Percentiles rank a stretch among this genome's conserved stretches.
These are phyloP conservation scores for Pseudocercospora musae DNA, from an alignment of 2,329 filamentous ascomycete species.

Conservation along the genomic window DNA sequence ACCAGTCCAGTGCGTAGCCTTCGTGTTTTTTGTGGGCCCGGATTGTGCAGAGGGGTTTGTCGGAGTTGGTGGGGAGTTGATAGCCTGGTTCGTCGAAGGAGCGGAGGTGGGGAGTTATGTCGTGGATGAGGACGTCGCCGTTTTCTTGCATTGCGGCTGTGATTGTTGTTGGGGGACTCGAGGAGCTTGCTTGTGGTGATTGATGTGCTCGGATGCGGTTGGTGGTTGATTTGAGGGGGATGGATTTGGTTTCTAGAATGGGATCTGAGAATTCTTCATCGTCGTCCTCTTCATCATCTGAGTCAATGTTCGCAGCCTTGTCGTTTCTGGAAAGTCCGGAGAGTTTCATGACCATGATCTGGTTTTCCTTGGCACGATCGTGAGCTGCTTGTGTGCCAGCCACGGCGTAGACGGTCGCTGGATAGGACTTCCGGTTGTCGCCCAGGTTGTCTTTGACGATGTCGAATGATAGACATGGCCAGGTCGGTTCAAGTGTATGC, in stretches of 20 bases:
- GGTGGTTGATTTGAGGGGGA: slow-evolving; percentile 81
- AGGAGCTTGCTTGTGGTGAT: slow-evolving; percentile 66
- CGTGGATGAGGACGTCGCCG: slow-evolving; percentile 83
- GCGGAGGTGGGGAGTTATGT: slow-evolving; percentile 82
- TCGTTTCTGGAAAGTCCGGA: slow-evolving; percentile 89
- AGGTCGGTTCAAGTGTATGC: slow-evolving; percentile 87
- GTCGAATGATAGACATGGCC: slow-evolving; percentile 96
- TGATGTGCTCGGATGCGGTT: slow-evolving; percentile 92
- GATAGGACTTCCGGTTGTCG: slow-evolving; percentile 87
- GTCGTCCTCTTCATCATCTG: slow-evolving; percentile 66
- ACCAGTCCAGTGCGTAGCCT: slow-evolving; percentile 98
- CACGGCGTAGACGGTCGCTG: slow-evolving; percentile 91
- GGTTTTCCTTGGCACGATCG: slow-evolving; percentile 75
- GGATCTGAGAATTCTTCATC: slow-evolving; percentile 76
- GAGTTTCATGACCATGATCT: slow-evolving; percentile 94
- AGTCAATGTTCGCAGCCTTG: slow-evolving; percentile 63
- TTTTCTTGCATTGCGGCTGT: slow-evolving; percentile 93
- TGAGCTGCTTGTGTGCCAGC: slow-evolving; percentile 88
- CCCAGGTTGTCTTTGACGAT: slow-evolving; percentile 82
- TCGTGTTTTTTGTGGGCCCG: slow-evolving; percentile 82
- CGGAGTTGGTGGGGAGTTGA: slow-evolving; percentile 74
- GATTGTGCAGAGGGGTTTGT: slow-evolving; percentile 83
- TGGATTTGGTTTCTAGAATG: slow-evolving; percentile 87
- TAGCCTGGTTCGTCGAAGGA: slow-evolving; percentile 89
- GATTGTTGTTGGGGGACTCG: slow-evolving; percentile 72